Percentiles rank a stretch among this genome's conserved stretches.
Evolutionary conservation across 2,329 filamentous ascomycete species (phyloP).

Genomic region (Penicillium sp.): DNA sequence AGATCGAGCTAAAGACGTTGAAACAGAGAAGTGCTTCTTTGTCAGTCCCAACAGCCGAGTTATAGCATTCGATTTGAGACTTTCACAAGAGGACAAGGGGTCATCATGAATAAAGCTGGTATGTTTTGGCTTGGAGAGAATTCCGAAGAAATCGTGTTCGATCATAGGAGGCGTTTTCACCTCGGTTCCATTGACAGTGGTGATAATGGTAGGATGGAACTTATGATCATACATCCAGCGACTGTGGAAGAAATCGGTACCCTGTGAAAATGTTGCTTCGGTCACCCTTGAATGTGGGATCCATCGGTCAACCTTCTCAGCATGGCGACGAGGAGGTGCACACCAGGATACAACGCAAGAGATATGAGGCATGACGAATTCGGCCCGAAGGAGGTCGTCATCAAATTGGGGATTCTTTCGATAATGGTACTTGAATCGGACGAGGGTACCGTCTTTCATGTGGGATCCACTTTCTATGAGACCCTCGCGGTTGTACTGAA

Average conservation of each 20-base stretch:
- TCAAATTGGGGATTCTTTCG: conserved; percentile 55
- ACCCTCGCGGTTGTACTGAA: conserved; percentile 55
- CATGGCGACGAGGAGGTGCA: conserved; percentile 51
- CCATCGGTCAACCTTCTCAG: conserved; percentile 55
- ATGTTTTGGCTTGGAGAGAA: conserved; percentile 45
- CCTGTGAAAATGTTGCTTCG: conserved; percentile 55
- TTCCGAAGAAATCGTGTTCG: conserved; percentile 46
- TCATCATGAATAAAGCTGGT: conserved; percentile 53
- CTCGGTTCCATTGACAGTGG: conserved; percentile 51
- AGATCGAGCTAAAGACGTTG: conserved; percentile 51
- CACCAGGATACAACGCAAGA: conserved; percentile 57
- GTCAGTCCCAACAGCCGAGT: conserved; percentile 34
- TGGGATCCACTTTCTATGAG: conserved; percentile 56
- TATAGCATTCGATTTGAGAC: conserved; percentile 35
- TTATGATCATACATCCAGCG: conserved; percentile 52
- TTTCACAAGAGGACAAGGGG: conserved; percentile 51
- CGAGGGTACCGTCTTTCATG: conserved; percentile 52
- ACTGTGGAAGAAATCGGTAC: conserved; percentile 54
- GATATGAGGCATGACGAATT: conserved; percentile 56
- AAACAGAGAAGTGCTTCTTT: conserved; percentile 41
- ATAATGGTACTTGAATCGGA: conserved; percentile 57
- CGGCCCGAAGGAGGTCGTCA: conserved; percentile 57
- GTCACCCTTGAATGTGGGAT: conserved; percentile 57
- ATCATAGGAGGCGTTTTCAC: conserved; percentile 59
- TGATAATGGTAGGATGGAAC: conserved; percentile 49